These are phyloP conservation scores for Yarrowia osloensis DNA, from an alignment of 805 yeast genomes.

Conservation along the genomic window DNA sequence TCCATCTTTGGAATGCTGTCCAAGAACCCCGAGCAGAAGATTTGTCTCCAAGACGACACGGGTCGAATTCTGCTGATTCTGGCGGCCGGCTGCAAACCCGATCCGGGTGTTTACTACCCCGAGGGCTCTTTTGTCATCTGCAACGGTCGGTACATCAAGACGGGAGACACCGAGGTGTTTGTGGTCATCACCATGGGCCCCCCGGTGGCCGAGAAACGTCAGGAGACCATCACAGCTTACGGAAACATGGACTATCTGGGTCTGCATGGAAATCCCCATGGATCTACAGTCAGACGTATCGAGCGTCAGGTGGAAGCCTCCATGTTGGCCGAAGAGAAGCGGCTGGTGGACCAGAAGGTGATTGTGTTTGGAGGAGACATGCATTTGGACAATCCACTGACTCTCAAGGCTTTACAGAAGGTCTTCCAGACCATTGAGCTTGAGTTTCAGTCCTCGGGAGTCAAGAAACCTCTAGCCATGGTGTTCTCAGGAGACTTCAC, in stretches of 20 bases:
- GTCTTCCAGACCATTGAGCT: conserved; percentile 57
- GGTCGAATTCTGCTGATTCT: conserved; percentile 69
- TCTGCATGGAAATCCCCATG: conserved; percentile 40
- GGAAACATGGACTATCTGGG: conserved; percentile 77
- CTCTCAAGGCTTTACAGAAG: conserved; percentile 65
- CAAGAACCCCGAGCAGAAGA: conserved; percentile 63
- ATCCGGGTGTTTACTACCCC: conserved; percentile 62
- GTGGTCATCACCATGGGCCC: conserved; percentile 76
- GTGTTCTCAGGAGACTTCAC: conserved; percentile 81
- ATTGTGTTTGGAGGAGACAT: conserved; percentile 76
- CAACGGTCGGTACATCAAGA: conserved; percentile 73
- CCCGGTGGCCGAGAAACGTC: conserved; percentile 84
- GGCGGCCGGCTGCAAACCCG: conserved; percentile 56
- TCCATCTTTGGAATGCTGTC: conserved; percentile 75
- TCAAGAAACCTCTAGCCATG: conserved; percentile 59
- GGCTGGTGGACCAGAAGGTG: conserved; percentile 57
- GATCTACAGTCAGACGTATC: conserved; percentile 50
- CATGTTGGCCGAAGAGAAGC: conserved; percentile 58
- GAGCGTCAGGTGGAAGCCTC: conserved; percentile 60
- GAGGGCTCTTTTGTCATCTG: conserved; percentile 77
- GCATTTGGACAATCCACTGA: conserved; percentile 59
- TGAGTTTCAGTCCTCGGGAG: conserved; percentile 46
- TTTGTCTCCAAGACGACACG: conserved; percentile 77
- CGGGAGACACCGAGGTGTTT: conserved; percentile 51
- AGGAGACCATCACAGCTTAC: conserved; percentile 62